Conservation (phyloP, 192 early-diverging fungal genomes). For the Linnemannia elongata region DNA sequence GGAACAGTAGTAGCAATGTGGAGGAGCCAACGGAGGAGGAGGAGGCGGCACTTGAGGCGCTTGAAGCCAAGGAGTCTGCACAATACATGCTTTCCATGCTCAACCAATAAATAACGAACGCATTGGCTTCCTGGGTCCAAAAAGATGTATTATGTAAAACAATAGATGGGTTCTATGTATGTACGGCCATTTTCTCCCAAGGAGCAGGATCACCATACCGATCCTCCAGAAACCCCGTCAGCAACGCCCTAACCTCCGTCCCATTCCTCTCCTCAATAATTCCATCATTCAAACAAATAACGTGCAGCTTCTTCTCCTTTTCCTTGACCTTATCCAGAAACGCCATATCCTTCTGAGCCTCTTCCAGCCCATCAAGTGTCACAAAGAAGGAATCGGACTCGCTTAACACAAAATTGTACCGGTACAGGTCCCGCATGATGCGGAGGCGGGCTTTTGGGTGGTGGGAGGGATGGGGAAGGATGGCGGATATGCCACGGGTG, state of each 20-base stretch:
- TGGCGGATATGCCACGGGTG: background rate
- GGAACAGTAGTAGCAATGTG: background rate
- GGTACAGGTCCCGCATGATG: background rate
- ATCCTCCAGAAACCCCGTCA: background rate
- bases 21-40: slow-evolving; percentile 33
- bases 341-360: background rate
- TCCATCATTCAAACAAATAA: background rate
- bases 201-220: background rate
- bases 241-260: background rate
- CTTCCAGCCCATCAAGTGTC: background rate
- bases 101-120: background rate
- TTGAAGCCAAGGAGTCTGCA: slow-evolving; percentile 49
- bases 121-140: no score
- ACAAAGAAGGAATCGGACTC: background rate
- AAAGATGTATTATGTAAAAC: no score
- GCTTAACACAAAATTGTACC: background rate
- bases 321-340: background rate
- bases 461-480: background rate
- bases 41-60: slow-evolving; percentile 33
- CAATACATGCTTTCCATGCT: slow-evolving; percentile 43
- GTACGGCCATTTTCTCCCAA: background rate
- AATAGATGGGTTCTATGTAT: background rate
- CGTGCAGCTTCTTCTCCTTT: background rate
- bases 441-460: background rate
- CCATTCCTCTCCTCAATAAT: background rate